A percentile compares a stretch with the other conserved stretches of the same genome.
These are phyloP conservation scores for Blastosporella zonata DNA, from an alignment of 1,284 basidiomycete genomes.

Conservation along the genomic window DNA sequence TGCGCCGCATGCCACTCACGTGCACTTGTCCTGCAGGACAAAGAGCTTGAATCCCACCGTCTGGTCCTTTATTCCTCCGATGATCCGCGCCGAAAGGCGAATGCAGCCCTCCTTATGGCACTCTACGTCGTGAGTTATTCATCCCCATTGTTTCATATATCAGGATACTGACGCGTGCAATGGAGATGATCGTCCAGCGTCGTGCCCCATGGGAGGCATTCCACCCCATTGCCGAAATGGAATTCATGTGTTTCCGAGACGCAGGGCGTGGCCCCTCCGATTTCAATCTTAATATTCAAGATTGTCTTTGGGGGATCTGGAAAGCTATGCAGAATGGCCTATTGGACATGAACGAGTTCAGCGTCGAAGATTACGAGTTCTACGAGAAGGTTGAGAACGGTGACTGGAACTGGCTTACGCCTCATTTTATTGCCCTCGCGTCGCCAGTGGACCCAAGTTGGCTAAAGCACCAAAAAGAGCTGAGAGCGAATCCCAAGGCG, in stretches of 20 bases:
- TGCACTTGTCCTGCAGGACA: conserved; percentile 50
- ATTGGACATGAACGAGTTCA: conserved; percentile 90
- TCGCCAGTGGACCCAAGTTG: conserved; percentile 83
- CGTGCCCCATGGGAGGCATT: conserved; percentile 95
- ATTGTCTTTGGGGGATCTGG: conserved; percentile 94
- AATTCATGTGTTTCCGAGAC: conserved; percentile 95
- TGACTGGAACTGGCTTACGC: conserved; percentile 97
- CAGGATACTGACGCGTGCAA: conserved; percentile 17
- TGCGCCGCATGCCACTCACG: conserved; percentile 36
- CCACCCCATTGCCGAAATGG: conserved; percentile 85
- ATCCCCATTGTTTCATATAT: conserved; percentile 11
- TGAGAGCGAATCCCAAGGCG: conserved; percentile 36
- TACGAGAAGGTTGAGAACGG: conserved; percentile 97
- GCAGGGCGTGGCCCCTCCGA: conserved; percentile 93
- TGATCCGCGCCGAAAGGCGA: conserved; percentile 87
- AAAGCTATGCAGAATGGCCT: conserved; percentile 90
- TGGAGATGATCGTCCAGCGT: conserved; percentile 89
- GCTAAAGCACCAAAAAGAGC: conserved; percentile 70
- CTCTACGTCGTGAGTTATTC: conserved; percentile 75
- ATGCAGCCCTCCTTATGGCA: conserved; percentile 89
- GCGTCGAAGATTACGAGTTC: conserved; percentile 85
- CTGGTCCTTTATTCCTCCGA: conserved; percentile 89
- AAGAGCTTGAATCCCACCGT: conserved; percentile 61
- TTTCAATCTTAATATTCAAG: conserved; percentile 90
- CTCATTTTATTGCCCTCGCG: conserved; percentile 94